Conservation (phyloP, 805 yeast genomes). For the Ogataea minuta region DNA sequence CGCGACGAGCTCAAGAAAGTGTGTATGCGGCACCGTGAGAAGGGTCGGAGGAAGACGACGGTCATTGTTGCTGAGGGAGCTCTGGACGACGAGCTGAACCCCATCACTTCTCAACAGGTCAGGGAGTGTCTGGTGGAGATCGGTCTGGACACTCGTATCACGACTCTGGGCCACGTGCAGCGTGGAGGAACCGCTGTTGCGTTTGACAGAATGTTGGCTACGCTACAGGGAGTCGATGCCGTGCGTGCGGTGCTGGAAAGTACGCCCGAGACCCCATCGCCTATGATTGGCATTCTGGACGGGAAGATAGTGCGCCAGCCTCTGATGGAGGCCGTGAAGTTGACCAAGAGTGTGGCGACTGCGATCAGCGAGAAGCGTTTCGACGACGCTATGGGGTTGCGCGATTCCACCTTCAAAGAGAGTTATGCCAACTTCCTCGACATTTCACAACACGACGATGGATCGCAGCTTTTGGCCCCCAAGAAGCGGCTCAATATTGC, state of each 20-base stretch:
- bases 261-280: slow-evolving; percentile 87
- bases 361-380: slow-evolving; percentile 82
- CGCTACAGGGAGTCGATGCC: slow-evolving; percentile 97
- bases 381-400: slow-evolving; percentile 77
- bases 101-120: slow-evolving; percentile 78
- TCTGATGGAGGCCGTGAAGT: slow-evolving; percentile 82
- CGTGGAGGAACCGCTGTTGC: slow-evolving; percentile 99
- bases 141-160: slow-evolving; percentile 90
- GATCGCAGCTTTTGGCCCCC: slow-evolving; percentile 55
- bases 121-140: slow-evolving; percentile 76
- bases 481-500: slow-evolving; percentile 71
- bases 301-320: slow-evolving; percentile 84
- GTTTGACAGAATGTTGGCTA: slow-evolving; percentile 85
- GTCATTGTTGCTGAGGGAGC: slow-evolving; percentile 99
- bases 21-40: slow-evolving; percentile 73
- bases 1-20: slow-evolving; percentile 72
- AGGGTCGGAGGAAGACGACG: slow-evolving; percentile 91
- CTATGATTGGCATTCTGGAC: slow-evolving; percentile 68
- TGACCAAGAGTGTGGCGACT: slow-evolving; percentile 85
- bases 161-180: slow-evolving; percentile 96
- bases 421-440: slow-evolving; percentile 70
- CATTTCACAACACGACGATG: slow-evolving; percentile 67
- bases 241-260: slow-evolving; percentile 86
- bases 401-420: slow-evolving; percentile 88
- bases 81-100: slow-evolving; percentile 72